These are phyloP conservation scores for Cercophora newfieldiana DNA, from an alignment of 495 filamentous ascomycete species.

Conservation along the genomic window DNA sequence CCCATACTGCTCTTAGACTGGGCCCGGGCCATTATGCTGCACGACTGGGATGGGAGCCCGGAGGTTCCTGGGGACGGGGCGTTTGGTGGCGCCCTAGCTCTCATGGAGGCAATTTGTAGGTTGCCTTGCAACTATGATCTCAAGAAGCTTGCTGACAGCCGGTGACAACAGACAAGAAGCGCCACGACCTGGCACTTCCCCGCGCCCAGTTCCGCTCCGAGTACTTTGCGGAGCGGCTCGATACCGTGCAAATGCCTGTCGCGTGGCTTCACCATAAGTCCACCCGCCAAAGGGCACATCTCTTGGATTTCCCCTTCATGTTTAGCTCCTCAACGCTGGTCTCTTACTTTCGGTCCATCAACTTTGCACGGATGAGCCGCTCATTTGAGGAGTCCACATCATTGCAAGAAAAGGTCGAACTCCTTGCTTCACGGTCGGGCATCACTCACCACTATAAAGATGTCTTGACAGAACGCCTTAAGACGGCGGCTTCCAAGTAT, in stretches of 20 bases:
- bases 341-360: slow-evolving; percentile 86
- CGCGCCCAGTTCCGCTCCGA: slow-evolving; percentile 71
- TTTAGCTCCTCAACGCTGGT: slow-evolving; percentile 73
- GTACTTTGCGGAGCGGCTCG: slow-evolving; percentile 74
- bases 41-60: slow-evolving; percentile 75
- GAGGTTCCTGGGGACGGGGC: slow-evolving; percentile 64
- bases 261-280: slow-evolving; percentile 64
- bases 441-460: slow-evolving; percentile 46
- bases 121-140: slow-evolving; percentile 13
- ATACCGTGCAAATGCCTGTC: slow-evolving; percentile 71
- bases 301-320: slow-evolving; percentile 79
- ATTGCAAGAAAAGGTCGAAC: slow-evolving; percentile 58
- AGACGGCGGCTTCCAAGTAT: slow-evolving; percentile 65
- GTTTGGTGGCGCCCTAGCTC: slow-evolving; percentile 70
- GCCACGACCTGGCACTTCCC: slow-evolving; percentile 61
- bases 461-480: slow-evolving; percentile 60
- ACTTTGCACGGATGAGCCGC: slow-evolving; percentile 77
- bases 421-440: slow-evolving; percentile 55
- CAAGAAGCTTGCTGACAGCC: slow-evolving; percentile 18
- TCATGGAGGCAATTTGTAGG: slow-evolving; percentile 74
- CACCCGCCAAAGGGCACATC: slow-evolving; percentile 66
- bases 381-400: slow-evolving; percentile 70
- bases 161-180: slow-evolving; percentile 52
- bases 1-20: slow-evolving; percentile 68
- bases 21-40: slow-evolving; percentile 72